Evolutionary conservation across 257 asterid species (phyloP), one percentile per base, ranked within the genome.

Genomic region (Avicennia marina): DNA sequence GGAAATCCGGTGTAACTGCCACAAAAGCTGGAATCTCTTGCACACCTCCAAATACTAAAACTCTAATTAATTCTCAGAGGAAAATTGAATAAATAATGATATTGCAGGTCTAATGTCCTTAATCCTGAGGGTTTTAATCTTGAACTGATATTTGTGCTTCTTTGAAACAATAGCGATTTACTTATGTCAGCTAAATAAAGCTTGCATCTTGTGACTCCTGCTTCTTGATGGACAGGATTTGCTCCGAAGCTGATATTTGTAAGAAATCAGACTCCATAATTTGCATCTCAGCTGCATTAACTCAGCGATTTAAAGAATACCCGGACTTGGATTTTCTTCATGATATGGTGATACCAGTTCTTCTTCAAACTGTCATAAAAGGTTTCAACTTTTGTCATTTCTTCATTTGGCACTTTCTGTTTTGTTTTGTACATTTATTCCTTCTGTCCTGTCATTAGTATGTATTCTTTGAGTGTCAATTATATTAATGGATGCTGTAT

Each of bases 301-400:
- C 63, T 19, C 74, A 75, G 49, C 77, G 70, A 39, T 63, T 57
- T 36, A 38, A 60, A 29, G 62, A 33, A 26, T 55, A 43, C 34
- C 59, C 78, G 0, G 77, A 78, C 53, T 36, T 69, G 55, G 77
- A 72, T 6, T 53, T 56, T 57, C 90, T 93, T 65, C 86, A 89
- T 58, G 84, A 86, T 40, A 41, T 73, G 68, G 81, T 89, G 75
- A 62, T 75, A 13, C 98, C 97, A 0, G 68, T 69, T 63, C 86
- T 93, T 39, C 97, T 89, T 39, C 78, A 69, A 66, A 83, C 94
- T 20, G 83, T 82, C 9, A 62, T 93, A 68, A 93, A 84, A 89
- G 98, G 98, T 89, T 64, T 38, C 53, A 59, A 54, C 12, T 62
- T 22, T 26, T 51, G 42, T 21, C 39, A 47, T 48, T 33, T n/a